Evolutionary conservation across 2,329 filamentous ascomycete species (phyloP).

Genomic region (Tolypocladium album): DNA sequence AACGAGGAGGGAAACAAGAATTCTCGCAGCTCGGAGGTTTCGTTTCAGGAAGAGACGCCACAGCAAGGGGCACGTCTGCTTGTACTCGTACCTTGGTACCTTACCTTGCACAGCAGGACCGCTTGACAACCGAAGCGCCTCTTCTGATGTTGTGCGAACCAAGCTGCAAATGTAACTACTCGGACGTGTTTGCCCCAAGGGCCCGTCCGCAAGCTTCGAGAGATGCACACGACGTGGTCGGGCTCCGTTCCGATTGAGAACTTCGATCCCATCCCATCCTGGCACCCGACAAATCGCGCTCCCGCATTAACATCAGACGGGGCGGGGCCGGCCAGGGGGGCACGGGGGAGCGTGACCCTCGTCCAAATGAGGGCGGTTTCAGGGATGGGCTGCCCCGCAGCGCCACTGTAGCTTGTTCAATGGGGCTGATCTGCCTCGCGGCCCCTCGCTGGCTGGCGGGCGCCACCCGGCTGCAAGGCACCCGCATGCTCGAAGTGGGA

Average conservation of each 20-base stretch:
- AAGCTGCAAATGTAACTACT: no score
- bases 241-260: no score
- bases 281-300: neutral
- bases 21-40: neutral
- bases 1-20: neutral
- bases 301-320: neutral
- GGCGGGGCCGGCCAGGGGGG: neutral
- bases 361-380: slow-evolving; percentile 5
- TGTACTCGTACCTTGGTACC: no score
- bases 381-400: slow-evolving; percentile 3
- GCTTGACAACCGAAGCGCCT: no score
- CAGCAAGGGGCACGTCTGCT: neutral
- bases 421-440: neutral
- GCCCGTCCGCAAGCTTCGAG: no score
- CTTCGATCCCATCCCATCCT: neutral
- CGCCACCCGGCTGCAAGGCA: neutral
- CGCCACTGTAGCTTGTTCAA: slow-evolving; percentile 2
- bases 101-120: no score
- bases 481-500: neutral
- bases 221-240: no score
- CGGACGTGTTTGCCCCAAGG: no score
- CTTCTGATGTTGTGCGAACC: no score
- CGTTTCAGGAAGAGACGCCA: neutral
- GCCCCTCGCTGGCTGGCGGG: neutral
- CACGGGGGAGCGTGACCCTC: neutral